Base-by-base conservation (phyloP, 1,139 yeast genomes). In the Pichia sp. region DNA sequence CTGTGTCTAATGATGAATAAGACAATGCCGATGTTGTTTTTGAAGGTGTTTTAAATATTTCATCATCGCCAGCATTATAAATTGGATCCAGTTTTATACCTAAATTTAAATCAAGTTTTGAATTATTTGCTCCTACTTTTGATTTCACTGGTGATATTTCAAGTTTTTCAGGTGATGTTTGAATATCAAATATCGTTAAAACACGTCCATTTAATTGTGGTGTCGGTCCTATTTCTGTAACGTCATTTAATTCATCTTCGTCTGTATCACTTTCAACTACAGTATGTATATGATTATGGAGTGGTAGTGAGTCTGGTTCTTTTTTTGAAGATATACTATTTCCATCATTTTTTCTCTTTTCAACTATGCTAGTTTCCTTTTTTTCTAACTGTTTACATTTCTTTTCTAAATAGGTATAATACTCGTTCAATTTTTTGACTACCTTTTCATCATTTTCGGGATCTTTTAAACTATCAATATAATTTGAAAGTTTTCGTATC, bases 191-290 rank as follows among this genome's bases (percentile, higher is more conserved):
- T 13, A 84, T 70, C 12, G 89, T 81, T 40, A 82, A 59, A 0
- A 83, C 85, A 39, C 80, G 73, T 0, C 92, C 92, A 51, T 80
- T 73, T 11, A 84, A 72, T 54, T 83, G 90, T 0, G 92, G 92
- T 0, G 92, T 84, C 0, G 92, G 92, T 0, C 90, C 90, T 18
- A 83, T 61, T 53, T 78, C 82, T 1, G 56, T 49, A 3, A 56
- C 45, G 7, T 25, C 35, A 25, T 20, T 35, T 8, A 35, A 16
- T 13, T 37, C 42, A 7, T 36, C 41, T 25, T 36, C 30, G 8
- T 40, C 36, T 7, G 8, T 42, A 38, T 24, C 43, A 38, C 43
- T 38, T 6, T 37, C 25, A 26, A 40, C 15, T 11, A 22, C 9
- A 18, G 2, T 11, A 6, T 20, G 36, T 32, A 32, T 5, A 32